A percentile compares a stretch with the other conserved stretches of the same genome.
Evolutionary conservation across 148 eudicot species (phyloP).

Genomic region (Vaccinium macrocarpon): DNA sequence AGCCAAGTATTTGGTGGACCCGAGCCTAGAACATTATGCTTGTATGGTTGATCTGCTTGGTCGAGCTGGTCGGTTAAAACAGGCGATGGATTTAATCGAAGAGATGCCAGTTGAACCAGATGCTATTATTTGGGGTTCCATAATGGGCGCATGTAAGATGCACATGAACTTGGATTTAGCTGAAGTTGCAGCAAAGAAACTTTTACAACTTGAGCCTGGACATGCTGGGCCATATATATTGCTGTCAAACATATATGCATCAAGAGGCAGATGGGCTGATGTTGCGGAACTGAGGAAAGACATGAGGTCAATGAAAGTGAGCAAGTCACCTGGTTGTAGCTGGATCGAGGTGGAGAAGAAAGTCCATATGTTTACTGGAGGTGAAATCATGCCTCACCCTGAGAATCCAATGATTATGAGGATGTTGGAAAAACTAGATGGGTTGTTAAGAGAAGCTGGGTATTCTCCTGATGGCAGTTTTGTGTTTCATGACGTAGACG

Average conservation of each 20-base stretch:
- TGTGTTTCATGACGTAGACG: slow-evolving; percentile 46
- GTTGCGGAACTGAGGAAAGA: slow-evolving; percentile 33
- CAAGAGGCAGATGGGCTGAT: slow-evolving; percentile 44
- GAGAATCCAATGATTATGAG: slow-evolving; percentile 28
- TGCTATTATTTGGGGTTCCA: slow-evolving; percentile 46
- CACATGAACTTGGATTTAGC: slow-evolving; percentile 47
- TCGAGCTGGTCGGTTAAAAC: slow-evolving; percentile 43
- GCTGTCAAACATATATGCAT: slow-evolving; percentile 51
- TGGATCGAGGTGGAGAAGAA: slow-evolving; percentile 54
- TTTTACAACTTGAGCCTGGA: slow-evolving; percentile 38
- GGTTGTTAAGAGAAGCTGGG: slow-evolving; percentile 43
- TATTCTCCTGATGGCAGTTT: slow-evolving; percentile 43
- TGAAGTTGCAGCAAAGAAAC: slow-evolving; percentile 44
- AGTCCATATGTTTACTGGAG: slow-evolving; percentile 49
- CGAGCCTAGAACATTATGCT: slow-evolving; percentile 45
- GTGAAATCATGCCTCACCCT: slow-evolving; percentile 41
- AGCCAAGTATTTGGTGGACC: slow-evolving; percentile 34
- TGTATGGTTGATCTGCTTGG: slow-evolving; percentile 61
- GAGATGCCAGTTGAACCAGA: slow-evolving; percentile 42
- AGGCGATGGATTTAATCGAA: slow-evolving; percentile 43
- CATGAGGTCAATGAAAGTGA: slow-evolving; percentile 40
- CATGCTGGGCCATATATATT: slow-evolving; percentile 43
- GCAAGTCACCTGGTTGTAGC: slow-evolving; percentile 51
- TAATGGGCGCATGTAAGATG: slow-evolving; percentile 45
- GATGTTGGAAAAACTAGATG: slow-evolving; percentile 33